Base-by-base conservation (phyloP, 768 basidiomycete species). In the Naganishia friedmannii region DNA sequence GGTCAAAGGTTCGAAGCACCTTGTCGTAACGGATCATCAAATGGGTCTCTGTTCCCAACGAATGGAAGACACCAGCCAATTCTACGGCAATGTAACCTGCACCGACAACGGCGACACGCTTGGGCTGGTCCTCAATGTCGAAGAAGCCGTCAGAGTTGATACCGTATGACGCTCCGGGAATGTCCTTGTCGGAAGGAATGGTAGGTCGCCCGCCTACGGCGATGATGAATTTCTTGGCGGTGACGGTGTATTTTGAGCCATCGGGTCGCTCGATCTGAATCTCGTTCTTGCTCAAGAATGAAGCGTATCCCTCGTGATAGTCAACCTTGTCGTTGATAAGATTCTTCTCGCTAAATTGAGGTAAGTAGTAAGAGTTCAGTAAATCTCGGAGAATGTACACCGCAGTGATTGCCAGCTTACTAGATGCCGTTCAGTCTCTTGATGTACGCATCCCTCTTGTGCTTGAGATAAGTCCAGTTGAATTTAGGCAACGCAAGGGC, bases 51-150 rank as follows among this genome's bases (percentile, higher is more conserved):
- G 89, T 86, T 26, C 94, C 93, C 68, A 96, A 87, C 8, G 91
- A 85, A 81, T 97, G 87, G 82, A 99, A 87, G 67, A 99, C 87
- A 23, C 96, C 96, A 5, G 95, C 92, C 55, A 99, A 87, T 82
- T 99, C 96, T 72, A 97, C 91, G 21, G 93, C 93, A 74, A 99
- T 98, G 81, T 99, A 99, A 0, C 96, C 96, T 17, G 96, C 96
- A 55, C 96, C 96, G 53, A 97, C 88, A 67, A 98, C 89, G 3
- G 89, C 94, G 34, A 96, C 93, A 69, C 93, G 87, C 82, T 89
- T 91, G 10, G 96, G 96, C 80, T 95, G 93, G 65, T 89, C 86
- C 73, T 87, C 87, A 54, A 99, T 87, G 54, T 88, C 91, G 76
- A 99, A 99, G 85, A 99, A 99, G 2, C 93, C 94, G 80, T 99